Base-by-base conservation (phyloP, 345 rosid species). In the Eutrema japonicum region DNA sequence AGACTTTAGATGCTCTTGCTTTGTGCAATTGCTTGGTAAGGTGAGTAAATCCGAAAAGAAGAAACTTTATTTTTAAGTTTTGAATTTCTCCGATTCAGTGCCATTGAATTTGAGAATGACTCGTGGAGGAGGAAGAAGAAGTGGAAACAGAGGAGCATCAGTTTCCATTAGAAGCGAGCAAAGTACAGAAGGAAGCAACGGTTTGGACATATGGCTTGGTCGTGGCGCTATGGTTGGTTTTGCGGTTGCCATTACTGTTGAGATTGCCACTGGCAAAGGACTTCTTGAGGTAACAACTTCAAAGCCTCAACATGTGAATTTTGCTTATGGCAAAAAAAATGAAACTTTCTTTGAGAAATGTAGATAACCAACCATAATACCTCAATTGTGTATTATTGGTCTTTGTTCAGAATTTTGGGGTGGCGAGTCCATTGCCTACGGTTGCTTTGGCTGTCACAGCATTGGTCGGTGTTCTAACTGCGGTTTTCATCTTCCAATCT, bases 211-310 rank as follows among this genome's bases (percentile, higher is more conserved):
- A 58, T 94, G 98, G 98, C 85, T 89, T 7, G 99, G 97, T 32
- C 86, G 99, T 35, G 63, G 87, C 37, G 99, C 99, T 12, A 92
- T 90, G 97, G 49, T 90, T 72, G 96, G 93, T 67, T 94, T 94
- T 85, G 95, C 93, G 29, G 88, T 70, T 41, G 95, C 95, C 22
- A 74, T 90, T 56, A 80, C 80, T 38, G 91, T 90, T 65, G 96
- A 92, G 83, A 37, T 90, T 57, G 70, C 91, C 10, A 95, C 97
- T 1, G 98, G 96, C 33, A 91, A 89, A 74, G 97, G 96, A 68
- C 93, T 89, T 66, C 78, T 94, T 55, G 92, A 94, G 97, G 98
- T 91, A 85, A 57, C 10, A 6, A 48, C 47, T 27, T 66, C 47
- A n/a, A 36, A 9, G 14, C 61, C n/a, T 37, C 11, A 22, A 22